phyloP scores from a whole-genome alignment of 177 flowering plant genomes.

The Tripterygium wilfordii region DNA sequence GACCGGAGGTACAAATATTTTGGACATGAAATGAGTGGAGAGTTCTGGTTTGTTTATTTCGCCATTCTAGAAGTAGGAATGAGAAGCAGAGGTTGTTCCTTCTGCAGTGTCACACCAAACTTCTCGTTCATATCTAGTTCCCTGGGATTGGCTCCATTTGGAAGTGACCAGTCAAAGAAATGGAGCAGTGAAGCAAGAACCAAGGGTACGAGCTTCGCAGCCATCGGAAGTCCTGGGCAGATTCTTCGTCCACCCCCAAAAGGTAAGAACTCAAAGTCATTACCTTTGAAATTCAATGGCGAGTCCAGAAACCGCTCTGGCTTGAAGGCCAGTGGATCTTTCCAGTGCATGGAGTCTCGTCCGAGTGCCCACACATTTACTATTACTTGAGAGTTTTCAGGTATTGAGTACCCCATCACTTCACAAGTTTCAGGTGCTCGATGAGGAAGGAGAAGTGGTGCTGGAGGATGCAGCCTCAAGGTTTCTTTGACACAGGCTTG shows the following conservation, averaged over 20 bases:
- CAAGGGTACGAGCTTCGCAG: conserved; percentile 10
- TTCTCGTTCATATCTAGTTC: conserved; percentile 9
- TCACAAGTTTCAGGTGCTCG: conserved; percentile 18
- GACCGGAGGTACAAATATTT: no score
- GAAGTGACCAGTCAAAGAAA: conserved; percentile 17
- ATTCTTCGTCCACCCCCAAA: conserved; percentile 41
- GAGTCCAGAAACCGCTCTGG: conserved; percentile 35
- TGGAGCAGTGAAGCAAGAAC: conserved; percentile 9
- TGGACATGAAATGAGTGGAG: no score
- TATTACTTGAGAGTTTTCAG: conserved; percentile 20
- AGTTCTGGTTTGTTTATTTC: no score
- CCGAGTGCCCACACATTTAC: conserved; percentile 35
- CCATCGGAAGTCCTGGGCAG: conserved; percentile 39
- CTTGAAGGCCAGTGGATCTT: conserved; percentile 19
- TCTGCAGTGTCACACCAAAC: conserved; percentile 8
- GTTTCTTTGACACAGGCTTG: conserved; percentile 33
- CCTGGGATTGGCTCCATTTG: not conserved
- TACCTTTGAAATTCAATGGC: conserved; percentile 25
- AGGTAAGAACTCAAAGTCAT: conserved; percentile 31
- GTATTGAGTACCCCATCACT: conserved; percentile 33
- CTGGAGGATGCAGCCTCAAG: conserved; percentile 37
- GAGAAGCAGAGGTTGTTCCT: conserved; percentile 13
- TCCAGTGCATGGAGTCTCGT: conserved; percentile 28
- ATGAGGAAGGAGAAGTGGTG: conserved; percentile 32
- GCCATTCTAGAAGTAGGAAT: no score